Conservation (phyloP, 768 basidiomycete genomes). For the Solioccasus polychromus region DNA sequence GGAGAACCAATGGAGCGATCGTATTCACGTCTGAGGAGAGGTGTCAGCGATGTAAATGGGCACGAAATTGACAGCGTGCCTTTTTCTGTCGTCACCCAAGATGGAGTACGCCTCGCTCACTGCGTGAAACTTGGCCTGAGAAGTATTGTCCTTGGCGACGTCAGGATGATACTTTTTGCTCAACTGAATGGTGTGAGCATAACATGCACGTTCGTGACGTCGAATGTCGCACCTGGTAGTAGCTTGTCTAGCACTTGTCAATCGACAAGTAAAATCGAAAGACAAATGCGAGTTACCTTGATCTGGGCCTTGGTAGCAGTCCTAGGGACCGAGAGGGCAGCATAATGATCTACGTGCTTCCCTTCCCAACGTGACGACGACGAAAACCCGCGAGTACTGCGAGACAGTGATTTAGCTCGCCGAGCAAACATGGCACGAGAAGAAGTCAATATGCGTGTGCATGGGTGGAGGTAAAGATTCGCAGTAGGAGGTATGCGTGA, state of each 20-base stretch:
- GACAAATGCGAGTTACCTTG: conserved; percentile 19
- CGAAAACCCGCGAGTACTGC: conserved; percentile 14
- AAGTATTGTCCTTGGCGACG: conserved; percentile 34
- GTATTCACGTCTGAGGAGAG: conserved; percentile 29
- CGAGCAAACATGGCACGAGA: background rate
- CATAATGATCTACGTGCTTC: conserved; percentile 27
- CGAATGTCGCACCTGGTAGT: conserved; percentile 25
- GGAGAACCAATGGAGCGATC: conserved; percentile 23
- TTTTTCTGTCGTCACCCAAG: conserved; percentile 43
- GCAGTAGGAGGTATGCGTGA: conserved; percentile 21
- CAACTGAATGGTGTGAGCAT: conserved; percentile 30
- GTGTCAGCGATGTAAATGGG: background rate
- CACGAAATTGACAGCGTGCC: conserved; percentile 25
- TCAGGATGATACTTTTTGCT: conserved; percentile 51
- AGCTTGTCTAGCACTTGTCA: conserved; percentile 20
- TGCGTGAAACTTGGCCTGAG: conserved; percentile 41
- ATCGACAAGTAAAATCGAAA: conserved; percentile 1
- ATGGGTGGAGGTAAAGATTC: background rate
- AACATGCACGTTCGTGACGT: background rate
- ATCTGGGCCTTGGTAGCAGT: conserved; percentile 33
- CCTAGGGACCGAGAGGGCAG: conserved; percentile 24
- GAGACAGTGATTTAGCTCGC: background rate
- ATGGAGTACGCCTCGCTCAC: conserved; percentile 48
- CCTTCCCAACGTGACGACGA: conserved; percentile 10
- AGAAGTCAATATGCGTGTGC: background rate